Evolutionary conservation across 305 asterid species (phyloP).

Genomic region (Solanum hybrid): DNA sequence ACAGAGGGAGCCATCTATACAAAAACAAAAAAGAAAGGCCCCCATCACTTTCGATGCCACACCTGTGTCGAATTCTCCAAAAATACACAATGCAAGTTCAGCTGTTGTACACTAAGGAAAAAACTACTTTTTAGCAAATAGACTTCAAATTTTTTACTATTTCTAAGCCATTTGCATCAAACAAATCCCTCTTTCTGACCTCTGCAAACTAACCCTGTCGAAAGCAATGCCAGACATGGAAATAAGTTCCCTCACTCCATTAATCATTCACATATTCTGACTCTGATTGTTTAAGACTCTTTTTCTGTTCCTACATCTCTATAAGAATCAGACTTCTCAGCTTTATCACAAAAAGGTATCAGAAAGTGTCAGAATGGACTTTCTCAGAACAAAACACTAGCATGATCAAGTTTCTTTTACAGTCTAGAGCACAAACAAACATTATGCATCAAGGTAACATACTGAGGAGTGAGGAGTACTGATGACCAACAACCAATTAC

Average conservation of each 20-base stretch:
- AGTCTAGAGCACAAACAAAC: neutral
- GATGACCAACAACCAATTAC: neutral
- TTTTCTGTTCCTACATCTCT: neutral
- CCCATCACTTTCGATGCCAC: neutral
- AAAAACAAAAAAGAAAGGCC: neutral
- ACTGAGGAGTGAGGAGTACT: neutral
- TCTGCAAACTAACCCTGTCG: neutral
- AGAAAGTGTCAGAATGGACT: neutral
- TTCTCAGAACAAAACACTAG: neutral
- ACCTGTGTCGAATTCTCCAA: neutral
- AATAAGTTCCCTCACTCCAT: neutral
- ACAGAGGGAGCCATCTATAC: neutral
- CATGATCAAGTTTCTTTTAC: neutral
- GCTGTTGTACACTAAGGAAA: neutral
- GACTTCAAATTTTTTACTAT: neutral
- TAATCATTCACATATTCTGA: neutral
- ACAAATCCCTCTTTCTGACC: neutral
- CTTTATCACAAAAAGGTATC: neutral
- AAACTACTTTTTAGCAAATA: neutral
- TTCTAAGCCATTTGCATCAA: neutral
- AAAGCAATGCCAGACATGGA: neutral
- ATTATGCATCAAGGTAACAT: neutral
- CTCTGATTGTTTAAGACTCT: neutral
- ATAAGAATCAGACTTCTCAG: neutral
- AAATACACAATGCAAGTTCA: neutral